Evolutionary conservation across 805 yeast genomes (phyloP), one percentile per base, ranked within the genome.

Genomic region (Candida fluviatilis): DNA sequence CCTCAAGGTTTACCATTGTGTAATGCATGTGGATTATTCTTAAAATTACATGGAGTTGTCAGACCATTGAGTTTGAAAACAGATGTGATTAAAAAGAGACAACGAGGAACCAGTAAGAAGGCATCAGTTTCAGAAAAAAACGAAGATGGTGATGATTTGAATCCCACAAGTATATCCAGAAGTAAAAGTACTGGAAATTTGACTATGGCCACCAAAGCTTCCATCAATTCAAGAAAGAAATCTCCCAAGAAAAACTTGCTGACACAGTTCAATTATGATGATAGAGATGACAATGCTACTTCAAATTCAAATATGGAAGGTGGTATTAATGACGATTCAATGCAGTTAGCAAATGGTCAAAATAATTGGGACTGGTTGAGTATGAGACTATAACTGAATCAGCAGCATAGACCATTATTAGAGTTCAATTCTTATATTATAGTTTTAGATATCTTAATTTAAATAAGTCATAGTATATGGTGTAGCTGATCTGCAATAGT

Each of bases 11-110:
- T 86, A 52, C 95, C 96, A 0, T 66, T 91, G 42, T 91, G 98
- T 64, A 91, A 91, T 60, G 98, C 99, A 0, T 91, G 99, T 66
- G 99, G 98, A 0, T 67, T 91, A 43, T 91, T 91, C 51, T 73
- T 86, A 53, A 91, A 91, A 60, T 68, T 91, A 17, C 98, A 91
- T 54, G 98, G 97, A n/a, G 91, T 88, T 3, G 95, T 87, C 45
- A 71, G 98, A 41, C 99, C 99, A 0, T 67, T 91, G 36, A 84
- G 95, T 11, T 68, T 90, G 51, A 90, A 89, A 55, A 85, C 97
- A 0, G 96, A 90, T 57, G 93, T 90, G 1, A 90, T 91, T 39
- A 88, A 89, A 59, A 87, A 89, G 60, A 75, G 99, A 50, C 95
- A 90, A 60, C 72, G 96, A 37, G 64, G 65, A 5, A 47, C 58